Evolutionary conservation across 108 stramenopile species (phyloP).

Genomic region (Discostella stelligeroides): DNA sequence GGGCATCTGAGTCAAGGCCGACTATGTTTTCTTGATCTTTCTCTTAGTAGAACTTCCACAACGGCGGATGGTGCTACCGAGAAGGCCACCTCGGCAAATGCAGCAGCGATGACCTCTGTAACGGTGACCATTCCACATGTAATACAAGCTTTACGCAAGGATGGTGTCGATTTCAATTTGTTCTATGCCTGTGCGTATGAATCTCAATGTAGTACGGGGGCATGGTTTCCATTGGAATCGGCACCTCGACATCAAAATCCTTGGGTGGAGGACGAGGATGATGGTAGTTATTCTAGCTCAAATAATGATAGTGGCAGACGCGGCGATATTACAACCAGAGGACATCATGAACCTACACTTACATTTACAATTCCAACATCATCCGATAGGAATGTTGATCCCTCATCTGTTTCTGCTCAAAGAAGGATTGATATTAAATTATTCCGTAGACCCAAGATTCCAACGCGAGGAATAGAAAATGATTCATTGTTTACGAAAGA

Average conservation of each 20-base stretch:
- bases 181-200: conserved; percentile 50
- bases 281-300: too few species aligned
- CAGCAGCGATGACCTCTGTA: background rate
- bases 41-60: background rate
- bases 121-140: conserved; percentile 19
- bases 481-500: too few species aligned
- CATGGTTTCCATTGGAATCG: conserved; percentile 43
- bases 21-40: conserved; percentile 12
- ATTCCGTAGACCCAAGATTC: conserved; percentile 30
- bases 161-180: conserved; percentile 40
- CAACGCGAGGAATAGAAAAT: background rate
- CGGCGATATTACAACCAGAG: background rate
- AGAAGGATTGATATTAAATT: conserved; percentile 39
- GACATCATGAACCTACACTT: background rate
- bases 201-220: conserved; percentile 20
- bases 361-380: conserved; percentile 19
- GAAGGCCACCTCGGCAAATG: background rate
- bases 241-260: conserved; percentile 28
- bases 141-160: conserved; percentile 18
- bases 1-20: conserved; percentile 29
- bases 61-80: background rate
- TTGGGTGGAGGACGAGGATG: conserved; percentile 14
- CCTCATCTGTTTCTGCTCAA: background rate
- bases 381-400: background rate
- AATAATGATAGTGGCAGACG: too few species aligned